Conservation (phyloP, 805 yeast species). For the Ogataea nonfermentans region DNA sequence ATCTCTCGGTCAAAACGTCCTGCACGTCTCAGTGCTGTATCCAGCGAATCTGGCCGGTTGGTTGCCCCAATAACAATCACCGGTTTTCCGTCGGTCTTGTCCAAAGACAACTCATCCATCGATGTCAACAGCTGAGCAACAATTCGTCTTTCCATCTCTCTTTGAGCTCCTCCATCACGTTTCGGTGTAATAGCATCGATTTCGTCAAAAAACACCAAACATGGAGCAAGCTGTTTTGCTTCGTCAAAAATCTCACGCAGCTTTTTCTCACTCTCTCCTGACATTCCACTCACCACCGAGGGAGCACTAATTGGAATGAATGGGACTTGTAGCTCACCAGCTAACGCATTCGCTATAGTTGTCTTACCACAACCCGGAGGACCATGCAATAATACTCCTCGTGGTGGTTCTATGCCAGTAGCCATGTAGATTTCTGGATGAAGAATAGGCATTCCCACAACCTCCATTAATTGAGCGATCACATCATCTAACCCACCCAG, state of each 20-base stretch:
- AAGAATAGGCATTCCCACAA: conserved; percentile 85
- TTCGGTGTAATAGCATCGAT: conserved; percentile 98
- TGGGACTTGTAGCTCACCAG: conserved; percentile 92
- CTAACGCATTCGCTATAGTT: conserved; percentile 91
- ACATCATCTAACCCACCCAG: conserved; percentile 89
- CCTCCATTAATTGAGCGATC: conserved; percentile 83
- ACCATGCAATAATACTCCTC: conserved; percentile 92
- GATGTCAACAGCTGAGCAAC: conserved; percentile 94
- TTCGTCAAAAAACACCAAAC: conserved; percentile 90
- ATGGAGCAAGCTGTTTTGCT: conserved; percentile 87
- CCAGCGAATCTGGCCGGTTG: conserved; percentile 92
- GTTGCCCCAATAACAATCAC: conserved; percentile 96
- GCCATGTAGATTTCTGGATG: conserved; percentile 89
- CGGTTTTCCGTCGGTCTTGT: conserved; percentile 88
- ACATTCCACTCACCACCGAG: conserved; percentile 96
- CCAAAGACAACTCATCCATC: conserved; percentile 88
- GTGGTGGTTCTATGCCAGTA: conserved; percentile 92
- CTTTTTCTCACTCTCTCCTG: conserved; percentile 97
- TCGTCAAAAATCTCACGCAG: conserved; percentile 91
- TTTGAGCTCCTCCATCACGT: conserved; percentile 95
- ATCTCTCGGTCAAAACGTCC: conserved; percentile 97
- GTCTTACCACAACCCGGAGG: conserved; percentile 99
- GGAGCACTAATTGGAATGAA: conserved; percentile 92
- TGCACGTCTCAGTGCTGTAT: conserved; percentile 92
- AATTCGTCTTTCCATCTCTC: conserved; percentile 97